phyloP scores from a whole-genome alignment of 768 basidiomycete species.

The Lactarius psammicola region DNA sequence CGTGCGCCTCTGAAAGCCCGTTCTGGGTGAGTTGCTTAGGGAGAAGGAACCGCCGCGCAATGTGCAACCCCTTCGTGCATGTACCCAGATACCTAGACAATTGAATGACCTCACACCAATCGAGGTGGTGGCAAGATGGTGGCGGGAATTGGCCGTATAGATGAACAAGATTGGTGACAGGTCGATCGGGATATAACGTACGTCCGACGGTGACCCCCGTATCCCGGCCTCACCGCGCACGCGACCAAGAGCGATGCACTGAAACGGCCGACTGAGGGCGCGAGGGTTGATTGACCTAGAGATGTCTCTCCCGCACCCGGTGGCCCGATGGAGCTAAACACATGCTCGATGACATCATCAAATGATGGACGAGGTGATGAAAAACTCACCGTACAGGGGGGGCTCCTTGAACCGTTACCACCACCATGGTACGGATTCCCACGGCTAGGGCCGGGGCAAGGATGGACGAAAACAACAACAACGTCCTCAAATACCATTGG shows the following conservation, averaged over 20 bases:
- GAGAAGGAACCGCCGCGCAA: conserved; percentile 80
- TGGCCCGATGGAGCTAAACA: conserved; percentile 74
- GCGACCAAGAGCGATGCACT: conserved; percentile 88
- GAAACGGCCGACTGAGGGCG: conserved; percentile 80
- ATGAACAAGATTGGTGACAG: conserved; percentile 86
- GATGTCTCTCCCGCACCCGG: conserved; percentile 92
- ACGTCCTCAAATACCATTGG: too few relatives aligned
- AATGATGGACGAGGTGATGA: conserved; percentile 45
- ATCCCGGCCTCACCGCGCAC: conserved; percentile 91
- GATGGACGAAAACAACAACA: too few relatives aligned
- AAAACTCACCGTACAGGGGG: conserved; percentile 53
- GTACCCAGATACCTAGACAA: conserved; percentile 84
- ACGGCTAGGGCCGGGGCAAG: too few relatives aligned
- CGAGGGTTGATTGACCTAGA: conserved; percentile 69
- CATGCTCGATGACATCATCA: conserved; percentile 4
- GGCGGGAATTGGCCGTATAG: conserved; percentile 87
- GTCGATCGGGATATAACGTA: conserved; percentile 88
- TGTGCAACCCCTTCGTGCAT: conserved; percentile 90
- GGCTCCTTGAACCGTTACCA: too few relatives aligned
- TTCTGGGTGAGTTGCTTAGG: conserved; percentile 86
- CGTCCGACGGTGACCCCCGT: conserved; percentile 72
- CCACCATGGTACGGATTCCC: too few relatives aligned
- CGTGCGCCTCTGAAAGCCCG: conserved; percentile 58
- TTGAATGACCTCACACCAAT: conserved; percentile 87
- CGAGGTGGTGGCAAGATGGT: conserved; percentile 87